These are phyloP conservation scores for Rhynchospora breviuscula DNA, from an alignment of 176 grass and related monocot species.

Conservation along the genomic window DNA sequence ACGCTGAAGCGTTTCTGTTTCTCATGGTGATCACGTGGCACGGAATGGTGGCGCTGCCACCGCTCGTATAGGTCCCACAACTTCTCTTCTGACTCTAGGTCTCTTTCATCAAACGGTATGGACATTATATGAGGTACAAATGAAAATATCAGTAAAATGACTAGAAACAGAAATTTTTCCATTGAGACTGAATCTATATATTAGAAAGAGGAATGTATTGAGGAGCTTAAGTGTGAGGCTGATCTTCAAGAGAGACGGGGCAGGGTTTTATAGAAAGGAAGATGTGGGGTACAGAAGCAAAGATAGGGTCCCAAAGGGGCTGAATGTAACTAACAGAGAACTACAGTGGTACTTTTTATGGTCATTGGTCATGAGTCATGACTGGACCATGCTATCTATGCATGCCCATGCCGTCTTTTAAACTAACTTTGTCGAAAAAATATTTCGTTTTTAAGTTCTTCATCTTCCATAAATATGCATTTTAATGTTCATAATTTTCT, in stretches of 20 bases:
- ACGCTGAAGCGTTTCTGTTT: conserved; percentile 50
- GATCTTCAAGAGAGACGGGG: neutral
- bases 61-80: conserved; percentile 64
- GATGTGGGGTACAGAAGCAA: neutral
- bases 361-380: neutral
- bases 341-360: neutral
- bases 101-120: conserved; percentile 48
- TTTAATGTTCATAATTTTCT: neutral
- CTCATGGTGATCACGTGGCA: conserved; percentile 48
- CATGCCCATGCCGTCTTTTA: neutral
- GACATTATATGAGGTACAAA: neutral
- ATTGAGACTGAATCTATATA: neutral
- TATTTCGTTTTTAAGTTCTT: neutral
- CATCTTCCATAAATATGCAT: neutral
- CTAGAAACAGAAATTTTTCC: conserved; percentile 17
- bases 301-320: neutral
- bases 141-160: conserved; percentile 7
- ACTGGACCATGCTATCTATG: neutral
- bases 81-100: conserved; percentile 53
- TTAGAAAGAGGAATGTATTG: neutral
- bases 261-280: conserved; percentile 11
- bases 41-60: conserved; percentile 51
- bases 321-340: neutral
- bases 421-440: neutral
- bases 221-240: conserved; percentile 7